Base-by-base conservation (phyloP, 2,329 filamentous ascomycete species). In the Akanthomyces muscarius region DNA sequence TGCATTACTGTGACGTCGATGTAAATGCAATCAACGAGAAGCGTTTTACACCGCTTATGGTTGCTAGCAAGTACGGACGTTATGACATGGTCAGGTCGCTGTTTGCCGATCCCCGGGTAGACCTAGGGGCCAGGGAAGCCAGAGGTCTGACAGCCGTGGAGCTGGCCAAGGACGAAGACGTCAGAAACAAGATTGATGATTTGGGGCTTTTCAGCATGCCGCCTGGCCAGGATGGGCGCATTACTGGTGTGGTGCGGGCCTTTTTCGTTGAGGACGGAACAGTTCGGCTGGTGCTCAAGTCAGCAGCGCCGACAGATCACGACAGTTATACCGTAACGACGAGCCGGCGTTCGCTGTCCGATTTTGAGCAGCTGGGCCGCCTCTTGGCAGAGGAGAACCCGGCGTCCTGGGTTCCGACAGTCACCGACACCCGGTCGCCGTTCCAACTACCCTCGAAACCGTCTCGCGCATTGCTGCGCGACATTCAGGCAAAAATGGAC, bases 231-330 rank as follows among this genome's bases (percentile, higher is more conserved):
- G 92, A 96, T 68, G 89, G 89, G 4, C 86, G 94, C 28, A 93
- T 93, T 25, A 98, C 95, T 0, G 92, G 92, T 1, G 93, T 98
- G 1, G 95, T 99, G 0, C 86, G 95, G 63, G 95, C 93, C 0
- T 97, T 96, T 76, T 98, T 99, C 70, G 93, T 99, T 13, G 95
- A 99, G 77, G 95, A 99, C 76, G 93, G 91, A 11, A 96, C 91
- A 0, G 90, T 98, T 58, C 88, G 95, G 47, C 87, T 98, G 54
- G 92, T 99, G 18, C 81, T 99, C 65, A 99, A 99, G 73, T 97
- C 94, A 1, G 95, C 92, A 14, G 92, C 91, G 1, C 92, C 92
- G 0, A 91, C 89, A n/a, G 83, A 86, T 28, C 86, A 89, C 66
- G 87, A 90, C 61, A 93, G 89, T 62, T 96, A 95, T 71, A 97